phyloP scores from a whole-genome alignment of 179 eudicot genomes.

The Camellia oleifera region DNA sequence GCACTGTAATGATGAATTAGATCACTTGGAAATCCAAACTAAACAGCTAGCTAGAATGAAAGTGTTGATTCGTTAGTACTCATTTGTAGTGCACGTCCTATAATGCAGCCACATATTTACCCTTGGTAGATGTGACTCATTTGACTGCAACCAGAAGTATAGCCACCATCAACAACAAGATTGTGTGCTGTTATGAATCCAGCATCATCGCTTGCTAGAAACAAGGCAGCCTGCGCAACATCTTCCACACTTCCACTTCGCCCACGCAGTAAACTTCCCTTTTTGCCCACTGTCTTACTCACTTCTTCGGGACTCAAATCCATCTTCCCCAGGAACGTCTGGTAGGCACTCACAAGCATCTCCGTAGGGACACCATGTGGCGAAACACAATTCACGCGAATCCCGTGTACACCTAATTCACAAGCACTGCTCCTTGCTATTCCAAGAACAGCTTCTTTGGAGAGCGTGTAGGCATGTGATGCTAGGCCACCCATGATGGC shows the following conservation, averaged over 20 bases:
- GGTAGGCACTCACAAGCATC: conserved; percentile 53
- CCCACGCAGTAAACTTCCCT: conserved; percentile 54
- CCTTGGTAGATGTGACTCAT: conserved; percentile 46
- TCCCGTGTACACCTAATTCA: conserved; percentile 70
- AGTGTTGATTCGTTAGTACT: too few species aligned
- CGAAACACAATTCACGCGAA: conserved; percentile 77
- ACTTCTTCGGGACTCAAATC: conserved; percentile 51
- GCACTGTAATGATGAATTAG: too few species aligned
- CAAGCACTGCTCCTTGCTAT: conserved; percentile 64
- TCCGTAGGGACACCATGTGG: conserved; percentile 87
- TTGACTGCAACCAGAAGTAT: conserved; percentile 34
- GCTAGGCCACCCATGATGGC: conserved; percentile 78
- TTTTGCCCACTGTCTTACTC: conserved; percentile 39
- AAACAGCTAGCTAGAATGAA: too few species aligned
- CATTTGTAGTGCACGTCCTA: too few species aligned
- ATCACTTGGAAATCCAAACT: too few species aligned
- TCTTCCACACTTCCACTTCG: conserved; percentile 60
- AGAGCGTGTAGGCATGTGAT: conserved; percentile 67
- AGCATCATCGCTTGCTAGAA: conserved; percentile 62
- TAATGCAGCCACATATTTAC: background rate
- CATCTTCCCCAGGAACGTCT: conserved; percentile 23
- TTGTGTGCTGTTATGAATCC: conserved; percentile 79
- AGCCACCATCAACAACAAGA: conserved; percentile 81
- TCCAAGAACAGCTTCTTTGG: conserved; percentile 72
- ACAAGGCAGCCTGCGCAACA: conserved; percentile 63